phyloP scores from a whole-genome alignment of 352 stramenopile species.

The Halophytophthora polymorphica region DNA sequence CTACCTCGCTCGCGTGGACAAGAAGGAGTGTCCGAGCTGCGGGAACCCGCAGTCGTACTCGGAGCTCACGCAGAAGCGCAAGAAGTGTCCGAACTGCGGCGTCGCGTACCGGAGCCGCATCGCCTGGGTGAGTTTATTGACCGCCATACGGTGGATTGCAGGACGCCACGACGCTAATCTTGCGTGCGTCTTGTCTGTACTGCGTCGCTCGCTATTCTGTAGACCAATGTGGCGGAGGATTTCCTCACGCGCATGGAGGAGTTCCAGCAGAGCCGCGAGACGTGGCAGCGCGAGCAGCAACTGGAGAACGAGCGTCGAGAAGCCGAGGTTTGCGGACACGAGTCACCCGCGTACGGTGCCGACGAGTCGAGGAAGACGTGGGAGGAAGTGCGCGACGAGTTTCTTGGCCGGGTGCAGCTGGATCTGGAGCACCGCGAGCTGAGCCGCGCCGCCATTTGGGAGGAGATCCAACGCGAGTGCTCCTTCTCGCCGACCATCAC shows the following conservation, averaged over 20 bases:
- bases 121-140: slow-evolving; percentile 46
- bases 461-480: slow-evolving; percentile 51
- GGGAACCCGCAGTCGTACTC: slow-evolving; percentile 73
- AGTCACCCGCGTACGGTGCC: not conserved
- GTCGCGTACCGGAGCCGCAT: slow-evolving; percentile 63
- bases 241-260: slow-evolving; percentile 61
- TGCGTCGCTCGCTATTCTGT: not conserved
- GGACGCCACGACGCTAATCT: not conserved
- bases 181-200: not conserved
- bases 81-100: slow-evolving; percentile 77
- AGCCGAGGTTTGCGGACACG: slow-evolving; percentile 6
- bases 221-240: slow-evolving; percentile 58
- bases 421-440: slow-evolving; percentile 54
- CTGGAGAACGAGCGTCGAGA: slow-evolving; percentile 15
- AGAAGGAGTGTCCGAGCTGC: slow-evolving; percentile 76
- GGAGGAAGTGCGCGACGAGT: slow-evolving; percentile 56
- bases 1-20: slow-evolving; percentile 61
- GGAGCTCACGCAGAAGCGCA: slow-evolving; percentile 76
- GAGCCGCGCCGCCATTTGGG: slow-evolving; percentile 41
- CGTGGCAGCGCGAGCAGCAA: slow-evolving; percentile 13
- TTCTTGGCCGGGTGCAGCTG: slow-evolving; percentile 60
- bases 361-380: slow-evolving; percentile 31
- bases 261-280: slow-evolving; percentile 22
- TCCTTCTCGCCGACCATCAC: slow-evolving; percentile 59
- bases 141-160: not conserved